Percentiles rank a stretch among this genome's conserved stretches.
These are phyloP conservation scores for Tetradesmus obliquus DNA, from an alignment of 139 green algal species.

Conservation along the genomic window DNA sequence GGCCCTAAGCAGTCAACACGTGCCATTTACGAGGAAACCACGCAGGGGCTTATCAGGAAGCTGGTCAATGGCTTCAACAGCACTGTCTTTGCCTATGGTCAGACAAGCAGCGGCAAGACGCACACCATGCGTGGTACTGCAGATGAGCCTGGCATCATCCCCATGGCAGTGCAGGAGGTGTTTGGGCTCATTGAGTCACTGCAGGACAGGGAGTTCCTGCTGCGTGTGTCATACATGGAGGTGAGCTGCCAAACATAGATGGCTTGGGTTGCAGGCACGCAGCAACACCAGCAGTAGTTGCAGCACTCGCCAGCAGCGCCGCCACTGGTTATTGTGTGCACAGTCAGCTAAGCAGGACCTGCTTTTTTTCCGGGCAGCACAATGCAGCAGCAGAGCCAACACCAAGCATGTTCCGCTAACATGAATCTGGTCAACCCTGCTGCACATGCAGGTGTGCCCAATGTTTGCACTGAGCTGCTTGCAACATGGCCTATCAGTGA, in stretches of 20 bases:
- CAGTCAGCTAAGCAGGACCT: not conserved
- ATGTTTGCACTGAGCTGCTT: not conserved
- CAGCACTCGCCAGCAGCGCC: not conserved
- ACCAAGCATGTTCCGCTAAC: not conserved
- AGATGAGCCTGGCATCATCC: constrained; percentile 84
- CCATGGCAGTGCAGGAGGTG: constrained; percentile 84
- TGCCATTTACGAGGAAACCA: constrained; percentile 81
- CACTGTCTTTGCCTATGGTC: constrained; percentile 98
- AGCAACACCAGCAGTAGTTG: not conserved
- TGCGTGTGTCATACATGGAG: constrained; percentile 98
- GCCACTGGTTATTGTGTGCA: not conserved
- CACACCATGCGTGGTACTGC: constrained; percentile 92
- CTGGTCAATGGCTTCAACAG: constrained; percentile 91
- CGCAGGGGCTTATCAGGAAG: constrained; percentile 75
- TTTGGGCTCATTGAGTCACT: constrained; percentile 79
- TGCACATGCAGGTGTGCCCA: not conserved
- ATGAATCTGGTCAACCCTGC: not conserved
- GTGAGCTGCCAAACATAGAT: constrained; percentile 53
- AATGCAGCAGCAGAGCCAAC: not conserved
- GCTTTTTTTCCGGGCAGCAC: no score
- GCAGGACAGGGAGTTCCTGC: constrained; percentile 88
- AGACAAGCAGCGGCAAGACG: constrained; percentile 96
- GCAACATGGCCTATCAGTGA: not conserved
- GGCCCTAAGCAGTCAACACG: constrained; percentile 63
- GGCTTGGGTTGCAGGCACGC: not conserved